phyloP scores from a whole-genome alignment of 1,284 basidiomycete species.

The Cutaneotrichosporon sp. region DNA sequence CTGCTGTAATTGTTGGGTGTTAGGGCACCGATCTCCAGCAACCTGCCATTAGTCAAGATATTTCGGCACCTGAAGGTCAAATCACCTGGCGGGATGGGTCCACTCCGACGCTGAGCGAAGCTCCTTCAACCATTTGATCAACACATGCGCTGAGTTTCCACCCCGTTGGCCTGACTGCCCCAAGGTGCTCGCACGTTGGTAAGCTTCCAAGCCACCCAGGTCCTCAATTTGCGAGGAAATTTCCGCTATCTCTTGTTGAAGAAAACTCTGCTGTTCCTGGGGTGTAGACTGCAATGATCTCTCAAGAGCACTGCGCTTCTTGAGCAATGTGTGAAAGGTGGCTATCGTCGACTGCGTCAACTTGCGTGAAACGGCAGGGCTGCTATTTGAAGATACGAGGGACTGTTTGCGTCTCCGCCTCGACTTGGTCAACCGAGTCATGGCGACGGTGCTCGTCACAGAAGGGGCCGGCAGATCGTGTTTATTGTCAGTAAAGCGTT shows the following conservation, averaged over 20 bases:
- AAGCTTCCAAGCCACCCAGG: constrained; percentile 68
- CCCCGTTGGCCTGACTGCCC: constrained; percentile 75
- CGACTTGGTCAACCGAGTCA: not conserved
- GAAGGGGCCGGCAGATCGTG: too few relatives aligned
- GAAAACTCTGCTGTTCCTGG: not conserved
- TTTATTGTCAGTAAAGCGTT: too few relatives aligned
- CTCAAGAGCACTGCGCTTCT: constrained; percentile 31
- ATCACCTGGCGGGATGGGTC: constrained; percentile 2
- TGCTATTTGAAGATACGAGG: constrained; percentile 1
- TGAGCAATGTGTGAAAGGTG: constrained; percentile 42
- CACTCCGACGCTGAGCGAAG: constrained; percentile 36
- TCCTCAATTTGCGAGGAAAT: constrained; percentile 59
- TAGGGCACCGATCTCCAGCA: constrained; percentile 80
- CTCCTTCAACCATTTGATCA: constrained; percentile 67
- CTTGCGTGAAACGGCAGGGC: constrained; percentile 23
- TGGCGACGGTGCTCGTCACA: too few relatives aligned
- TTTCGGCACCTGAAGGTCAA: too few relatives aligned
- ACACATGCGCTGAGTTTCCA: constrained; percentile 73
- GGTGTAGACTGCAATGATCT: constrained; percentile 10
- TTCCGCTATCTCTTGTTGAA: constrained; percentile 45
- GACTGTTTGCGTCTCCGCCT: constrained; percentile 15
- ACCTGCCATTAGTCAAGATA: constrained; percentile 47
- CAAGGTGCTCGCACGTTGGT: constrained; percentile 71
- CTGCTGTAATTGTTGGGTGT: constrained; percentile 70
- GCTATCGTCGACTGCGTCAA: constrained; percentile 43